A percentile compares a stretch with the other conserved stretches of the same genome.
These are phyloP conservation scores for Lactifluus subvellereus DNA, from an alignment of 768 basidiomycete species.

Conservation along the genomic window DNA sequence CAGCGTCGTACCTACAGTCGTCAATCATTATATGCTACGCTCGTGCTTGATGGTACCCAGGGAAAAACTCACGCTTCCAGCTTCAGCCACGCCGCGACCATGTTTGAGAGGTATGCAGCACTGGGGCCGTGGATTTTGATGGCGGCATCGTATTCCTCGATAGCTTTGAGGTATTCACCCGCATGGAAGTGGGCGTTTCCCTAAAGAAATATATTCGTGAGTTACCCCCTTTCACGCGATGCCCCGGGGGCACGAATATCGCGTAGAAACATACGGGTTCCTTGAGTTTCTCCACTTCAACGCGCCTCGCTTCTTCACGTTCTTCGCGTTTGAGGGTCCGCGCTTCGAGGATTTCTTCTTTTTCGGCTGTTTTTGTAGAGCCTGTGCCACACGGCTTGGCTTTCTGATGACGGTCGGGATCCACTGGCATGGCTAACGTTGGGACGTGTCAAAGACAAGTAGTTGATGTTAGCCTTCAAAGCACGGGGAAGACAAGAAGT, in stretches of 20 bases:
- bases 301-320: background rate
- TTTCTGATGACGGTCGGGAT: background rate
- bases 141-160: constrained; percentile 39
- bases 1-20: background rate
- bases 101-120: constrained; percentile 38
- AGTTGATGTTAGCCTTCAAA: too few relatives aligned
- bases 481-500: too few relatives aligned
- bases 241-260: background rate
- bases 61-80: constrained; percentile 29
- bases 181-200: constrained; percentile 41
- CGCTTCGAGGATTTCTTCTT: background rate
- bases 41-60: background rate
- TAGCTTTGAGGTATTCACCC: constrained; percentile 35
- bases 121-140: constrained; percentile 35
- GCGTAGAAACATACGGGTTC: constrained; percentile 1
- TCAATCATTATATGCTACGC: background rate
- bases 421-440: background rate
- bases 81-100: constrained; percentile 41
- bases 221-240: background rate
- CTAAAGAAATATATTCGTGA: constrained; percentile 26
- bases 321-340: constrained; percentile 2
- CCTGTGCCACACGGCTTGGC: background rate
- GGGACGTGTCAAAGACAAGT: background rate
- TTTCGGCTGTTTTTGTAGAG: background rate
- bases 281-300: constrained; percentile 1